phyloP scores from a whole-genome alignment of 164 flowering plant genomes.

The grape (Vitis vinifera) region ASM3070453v1 NC_081812.1:11349501-11350000 shows the following conservation, averaged over 20 bases:
- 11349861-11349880: slow-evolving; percentile 32
- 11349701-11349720: slow-evolving; percentile 61
- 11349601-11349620: slow-evolving; percentile 84
- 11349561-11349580: slow-evolving; percentile 75
- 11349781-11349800: slow-evolving; percentile 61
- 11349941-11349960: not conserved
- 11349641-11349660: slow-evolving; percentile 84
- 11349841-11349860: slow-evolving; percentile 5
- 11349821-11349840: slow-evolving; percentile 88
- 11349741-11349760: slow-evolving; percentile 40
- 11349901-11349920: slow-evolving; percentile 3
- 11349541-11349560: slow-evolving; percentile 92
- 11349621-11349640: slow-evolving; percentile 68
- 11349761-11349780: slow-evolving; percentile 60
- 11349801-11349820: slow-evolving; percentile 86
- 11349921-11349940: slow-evolving; percentile 1
- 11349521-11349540: slow-evolving; percentile 38
- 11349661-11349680: slow-evolving; percentile 40
- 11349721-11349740: slow-evolving; percentile 27
- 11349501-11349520: not conserved
- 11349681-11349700: slow-evolving; percentile 47
- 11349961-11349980: not conserved
- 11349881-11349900: slow-evolving; percentile 16
- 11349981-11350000: not conserved
- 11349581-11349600: slow-evolving; percentile 58